Evolutionary conservation across 2,329 filamentous ascomycete species (phyloP), one percentile per base, ranked within the genome.

Genomic region (Rhexocercosporidium sp.): DNA sequence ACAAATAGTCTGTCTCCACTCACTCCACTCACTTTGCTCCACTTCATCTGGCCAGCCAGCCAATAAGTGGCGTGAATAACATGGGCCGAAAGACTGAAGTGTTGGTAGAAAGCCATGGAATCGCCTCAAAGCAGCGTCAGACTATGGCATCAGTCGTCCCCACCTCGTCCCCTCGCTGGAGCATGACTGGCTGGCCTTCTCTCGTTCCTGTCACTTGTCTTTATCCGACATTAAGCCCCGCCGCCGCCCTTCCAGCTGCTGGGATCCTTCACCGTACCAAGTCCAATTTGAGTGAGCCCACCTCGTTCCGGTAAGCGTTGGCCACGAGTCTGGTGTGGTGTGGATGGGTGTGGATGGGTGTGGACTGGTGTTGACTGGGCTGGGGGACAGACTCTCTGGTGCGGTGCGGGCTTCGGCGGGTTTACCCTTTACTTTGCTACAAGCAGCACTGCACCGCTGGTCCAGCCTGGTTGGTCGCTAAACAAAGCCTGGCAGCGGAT

Each of bases 281-380:
- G n/a, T 20, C 22, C 20, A 41, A 56, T 34, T 56, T 56, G 29
- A 37, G n/a, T 20, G 53, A 37, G 53, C 11, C 18, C 53, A 8
- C 53, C 51, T 56, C 29, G 37, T 56, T 56, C 29, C 11, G 53
- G 53, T 22, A 56, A 56, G 53, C 53, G 53, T 41, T 37, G 53
- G 53, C 53, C 53, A 56, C 53, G 53, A 56, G 31, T 56, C 53
- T 56, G 53, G 53, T 56, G 29, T 56, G 53, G 53, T 56, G 53
- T 56, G 53, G 51, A 44, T 16, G 12, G 39, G 3, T 12, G n/a
- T 1, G 11, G 14, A 14, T 27, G 20, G 20, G 3, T 34, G 27
- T 31, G 16, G 51, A 47, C 37, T n/a, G n/a, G n/a, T n/a, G n/a
- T n/a, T n/a, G n/a, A n/a, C n/a, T n/a, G n/a, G n/a, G n/a, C n/a